Evolutionary conservation across 352 stramenopile genomes (phyloP), one percentile per base, ranked within the genome.

Genomic region (Phytophthora nicotianae): DNA sequence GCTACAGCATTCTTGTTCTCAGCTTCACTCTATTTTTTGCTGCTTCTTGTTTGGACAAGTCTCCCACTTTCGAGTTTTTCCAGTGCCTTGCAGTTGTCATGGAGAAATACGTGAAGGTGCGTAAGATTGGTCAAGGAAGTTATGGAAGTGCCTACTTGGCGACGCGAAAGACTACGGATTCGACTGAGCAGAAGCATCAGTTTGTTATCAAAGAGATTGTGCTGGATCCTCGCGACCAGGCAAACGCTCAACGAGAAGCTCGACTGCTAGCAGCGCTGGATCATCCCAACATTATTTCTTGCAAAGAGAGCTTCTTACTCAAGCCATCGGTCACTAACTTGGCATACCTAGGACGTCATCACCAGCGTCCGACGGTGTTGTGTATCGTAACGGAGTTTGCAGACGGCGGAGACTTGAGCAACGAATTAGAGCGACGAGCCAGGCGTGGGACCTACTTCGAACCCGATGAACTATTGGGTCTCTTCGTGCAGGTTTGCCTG

Each of bases 341-440:
- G 19, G 16, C 38, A 3, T 33, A 40, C 23, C 4, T 65, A 20
- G 56, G 47, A 14, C 54, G 32, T 3, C 23, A 42, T 19, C 57
- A 57, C 5, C 53, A 26, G 17, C 38, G 45, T 23, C 33, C 58
- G 13, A 49, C 49, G 1, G 66, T 92, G n/a, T 65, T 96, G 6
- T 95, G 80, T 47, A 95, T 96, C 49, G 83, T 96, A 17, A 91
- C 90, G 20, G 88, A 96, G 56, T 95, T 89, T 55, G 88, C 88
- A 2, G 81, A 90, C 20, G 81, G 81, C 16, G 88, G 88, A 3
- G 85, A 94, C 42, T 72, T 96, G 19, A 79, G 81, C 38, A 70
- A 86, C 16, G 57, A 76, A 2, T 55, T 96, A 9, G 74, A 77
- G 41, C 64, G 68, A 21, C 74, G 81, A 23, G 49, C 47, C 9